Evolutionary conservation across 306 rosid species (phyloP).

Genomic region (Parietaria judaica): DNA sequence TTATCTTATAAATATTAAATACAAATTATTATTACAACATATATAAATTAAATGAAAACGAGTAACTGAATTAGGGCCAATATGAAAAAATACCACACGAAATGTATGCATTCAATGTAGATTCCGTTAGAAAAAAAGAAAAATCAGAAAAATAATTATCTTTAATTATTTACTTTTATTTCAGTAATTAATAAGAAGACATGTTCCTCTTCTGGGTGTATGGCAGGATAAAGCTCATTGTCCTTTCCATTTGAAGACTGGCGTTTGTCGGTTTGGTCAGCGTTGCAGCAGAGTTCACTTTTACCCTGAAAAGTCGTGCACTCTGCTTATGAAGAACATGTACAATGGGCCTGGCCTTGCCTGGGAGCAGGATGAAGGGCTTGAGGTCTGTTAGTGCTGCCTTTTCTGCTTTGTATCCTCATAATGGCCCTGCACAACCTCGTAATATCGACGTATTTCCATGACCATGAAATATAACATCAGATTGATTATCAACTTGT

Average conservation of each 20-base stretch:
- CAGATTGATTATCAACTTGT: background rate
- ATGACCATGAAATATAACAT: constrained; percentile 1
- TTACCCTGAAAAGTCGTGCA: constrained; percentile 69
- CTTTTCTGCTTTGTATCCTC: constrained; percentile 69
- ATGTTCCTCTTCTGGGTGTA: constrained; percentile 7
- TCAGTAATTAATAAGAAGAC: background rate
- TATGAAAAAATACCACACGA: too few species aligned
- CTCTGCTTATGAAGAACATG: constrained; percentile 83
- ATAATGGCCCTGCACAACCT: constrained; percentile 14
- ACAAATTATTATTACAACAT: too few species aligned
- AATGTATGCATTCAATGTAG: too few species aligned
- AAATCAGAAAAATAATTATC: too few species aligned
- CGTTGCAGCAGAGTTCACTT: constrained; percentile 95
- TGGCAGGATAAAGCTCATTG: constrained; percentile 92
- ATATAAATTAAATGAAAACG: too few species aligned
- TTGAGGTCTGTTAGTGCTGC: constrained; percentile 93
- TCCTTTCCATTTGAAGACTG: constrained; percentile 91
- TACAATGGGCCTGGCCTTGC: constrained; percentile 92
- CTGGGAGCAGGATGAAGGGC: constrained; percentile 96
- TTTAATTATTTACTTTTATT: background rate
- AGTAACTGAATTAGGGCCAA: too few species aligned
- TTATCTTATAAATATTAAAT: too few species aligned
- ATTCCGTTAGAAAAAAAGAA: too few species aligned
- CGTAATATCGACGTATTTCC: background rate
- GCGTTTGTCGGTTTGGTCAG: constrained; percentile 90